Percentiles rank a stretch among this genome's conserved stretches.
Conservation (phyloP, 2,329 filamentous ascomycete species). For the Venturia asperata region DNA sequence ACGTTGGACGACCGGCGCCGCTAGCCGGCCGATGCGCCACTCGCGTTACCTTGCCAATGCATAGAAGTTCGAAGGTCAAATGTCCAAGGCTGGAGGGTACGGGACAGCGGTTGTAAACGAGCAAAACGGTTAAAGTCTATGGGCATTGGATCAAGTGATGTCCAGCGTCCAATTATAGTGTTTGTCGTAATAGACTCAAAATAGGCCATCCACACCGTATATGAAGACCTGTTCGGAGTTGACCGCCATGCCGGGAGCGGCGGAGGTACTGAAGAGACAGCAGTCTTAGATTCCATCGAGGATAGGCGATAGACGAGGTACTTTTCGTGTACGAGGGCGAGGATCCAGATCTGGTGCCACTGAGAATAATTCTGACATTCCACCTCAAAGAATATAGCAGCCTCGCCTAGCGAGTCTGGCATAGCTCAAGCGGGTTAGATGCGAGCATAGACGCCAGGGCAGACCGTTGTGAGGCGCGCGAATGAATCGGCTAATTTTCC, state of each 20-base stretch:
- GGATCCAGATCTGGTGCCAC: background rate
- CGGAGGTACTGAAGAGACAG: background rate
- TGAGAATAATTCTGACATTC: background rate
- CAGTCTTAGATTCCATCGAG: background rate
- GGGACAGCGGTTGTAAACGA: background rate
- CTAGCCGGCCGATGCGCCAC: background rate
- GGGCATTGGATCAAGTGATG: background rate
- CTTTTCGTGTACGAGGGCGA: background rate
- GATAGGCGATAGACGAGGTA: background rate
- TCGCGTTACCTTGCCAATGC: slow-evolving; percentile 5
- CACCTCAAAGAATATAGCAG: slow-evolving; percentile 2
- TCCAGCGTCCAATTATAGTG: background rate
- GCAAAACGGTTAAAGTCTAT: background rate
- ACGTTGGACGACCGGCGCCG: background rate
- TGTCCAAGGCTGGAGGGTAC: background rate
- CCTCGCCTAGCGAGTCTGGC: slow-evolving; percentile 4
- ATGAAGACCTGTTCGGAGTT: background rate
- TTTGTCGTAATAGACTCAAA: background rate
- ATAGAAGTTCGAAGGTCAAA: background rate
- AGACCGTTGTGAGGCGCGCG: slow-evolving; percentile 2
- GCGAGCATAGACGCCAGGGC: slow-evolving; percentile 11
- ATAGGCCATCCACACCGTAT: background rate
- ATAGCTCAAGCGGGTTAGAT: background rate
- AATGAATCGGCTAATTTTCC: slow-evolving; percentile 7
- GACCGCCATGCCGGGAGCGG: background rate